Percentiles rank a stretch among this genome's conserved stretches.
Evolutionary conservation across 768 basidiomycete genomes (phyloP).

Genomic region (Psilocybe sp.): DNA sequence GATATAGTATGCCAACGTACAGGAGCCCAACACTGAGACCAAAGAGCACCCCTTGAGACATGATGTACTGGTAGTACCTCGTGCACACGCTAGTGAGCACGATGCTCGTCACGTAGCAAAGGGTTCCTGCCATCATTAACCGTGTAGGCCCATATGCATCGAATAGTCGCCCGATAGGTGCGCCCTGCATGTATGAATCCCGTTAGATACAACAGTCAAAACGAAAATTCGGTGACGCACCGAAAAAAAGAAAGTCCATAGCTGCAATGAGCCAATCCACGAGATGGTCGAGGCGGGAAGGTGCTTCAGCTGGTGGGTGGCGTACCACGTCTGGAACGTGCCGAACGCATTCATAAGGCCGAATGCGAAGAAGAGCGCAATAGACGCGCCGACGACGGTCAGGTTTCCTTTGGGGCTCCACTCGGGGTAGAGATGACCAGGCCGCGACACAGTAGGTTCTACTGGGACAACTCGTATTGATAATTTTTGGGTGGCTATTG

Average conservation of each 20-base stretch:
- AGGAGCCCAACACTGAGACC: conserved; percentile 63
- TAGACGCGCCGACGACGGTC: conserved; percentile 60
- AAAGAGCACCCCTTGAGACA: conserved; percentile 63
- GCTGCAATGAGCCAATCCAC: conserved; percentile 69
- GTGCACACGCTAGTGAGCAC: conserved; percentile 58
- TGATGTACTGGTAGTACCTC: conserved; percentile 57
- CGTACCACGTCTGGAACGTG: conserved; percentile 69
- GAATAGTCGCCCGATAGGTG: conserved; percentile 56
- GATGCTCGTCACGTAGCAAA: conserved; percentile 48
- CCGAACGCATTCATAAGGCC: conserved; percentile 74
- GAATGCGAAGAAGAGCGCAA: conserved; percentile 67
- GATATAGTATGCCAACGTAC: conserved; percentile 34
- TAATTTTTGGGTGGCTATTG: neutral
- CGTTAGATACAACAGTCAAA: neutral
- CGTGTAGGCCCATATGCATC: conserved; percentile 58
- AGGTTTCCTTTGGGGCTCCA: conserved; percentile 37
- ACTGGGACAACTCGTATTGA: neutral
- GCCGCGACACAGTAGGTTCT: neutral
- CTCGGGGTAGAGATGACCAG: conserved; percentile 19
- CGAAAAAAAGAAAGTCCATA: conserved; percentile 69
- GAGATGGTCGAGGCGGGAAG: conserved; percentile 56
- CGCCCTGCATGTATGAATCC: conserved; percentile 41
- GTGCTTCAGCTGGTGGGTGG: conserved; percentile 51
- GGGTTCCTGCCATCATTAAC: conserved; percentile 50
- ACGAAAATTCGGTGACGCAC: conserved; percentile 32